Evolutionary conservation across 495 filamentous ascomycete species (phyloP), one percentile per base, ranked within the genome.

Genomic region (Aspergillus avenaceus): DNA sequence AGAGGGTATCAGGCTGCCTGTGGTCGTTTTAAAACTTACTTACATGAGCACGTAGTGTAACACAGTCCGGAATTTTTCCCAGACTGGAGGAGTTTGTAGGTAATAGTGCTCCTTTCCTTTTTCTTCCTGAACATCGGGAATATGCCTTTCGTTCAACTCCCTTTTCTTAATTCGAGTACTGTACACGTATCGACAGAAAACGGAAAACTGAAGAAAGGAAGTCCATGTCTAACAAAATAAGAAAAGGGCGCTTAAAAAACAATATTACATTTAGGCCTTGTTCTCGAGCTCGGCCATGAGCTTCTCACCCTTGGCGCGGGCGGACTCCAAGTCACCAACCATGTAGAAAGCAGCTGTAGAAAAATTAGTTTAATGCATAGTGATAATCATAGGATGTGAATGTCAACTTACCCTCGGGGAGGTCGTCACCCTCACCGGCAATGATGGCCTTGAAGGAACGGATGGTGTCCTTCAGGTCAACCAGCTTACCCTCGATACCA

Each of bases 401-500:
- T 40, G 14, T 18, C 18, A 58, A 52, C 67, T 55, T 73, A 84
- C 82, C 82, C 78, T 96, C 95, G 56, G 93, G 93, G 47, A 98
- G 79, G 77, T 95, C 86, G 73, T 98, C 93, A 78, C 83, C 87
- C 78, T 95, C 91, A 67, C 93, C 95, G 69, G 78, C 82, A 72
- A 98, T 87, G 76, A 98, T 97, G 59, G 88, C 82, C 88, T 97
- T 93, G 89, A 98, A 98, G 52, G 86, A 91, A 65, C 78, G 64
- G 62, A 98, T 96, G 73, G 93, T 98, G 77, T 96, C 91, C 85
- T 98, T 97, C 53, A 98, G 78, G 75, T 96, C 90, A 63, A 98
- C 93, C 45, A 98, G 84, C 73, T 82, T 83, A 76, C 93, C 93
- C 84, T 97, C 87, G 76, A 97, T 97, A 89, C 92, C 86, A 75